Conservation (phyloP, 2,329 filamentous ascomycete genomes). For the Pseudocercospora pini-densiflorae region DNA sequence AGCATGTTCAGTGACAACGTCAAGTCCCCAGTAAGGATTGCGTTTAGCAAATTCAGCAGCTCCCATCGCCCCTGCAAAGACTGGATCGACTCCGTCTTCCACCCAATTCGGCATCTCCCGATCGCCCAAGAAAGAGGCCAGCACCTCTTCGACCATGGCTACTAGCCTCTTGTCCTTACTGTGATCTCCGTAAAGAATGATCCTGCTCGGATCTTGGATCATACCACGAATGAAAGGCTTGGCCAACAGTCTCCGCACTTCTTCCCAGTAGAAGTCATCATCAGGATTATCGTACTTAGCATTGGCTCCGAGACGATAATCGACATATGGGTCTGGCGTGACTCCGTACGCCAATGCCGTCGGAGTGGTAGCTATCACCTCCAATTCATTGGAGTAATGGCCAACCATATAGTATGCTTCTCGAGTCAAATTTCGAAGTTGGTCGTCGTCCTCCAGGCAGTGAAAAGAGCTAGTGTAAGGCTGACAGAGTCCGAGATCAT, state of each 20-base stretch:
- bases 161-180: not conserved
- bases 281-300: not conserved
- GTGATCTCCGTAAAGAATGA: conserved; percentile 13
- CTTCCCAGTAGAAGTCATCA: conserved; percentile 12
- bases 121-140: not conserved
- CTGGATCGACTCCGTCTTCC: conserved; percentile 6
- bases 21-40: conserved; percentile 13
- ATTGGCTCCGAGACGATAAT: not conserved
- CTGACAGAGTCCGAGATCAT: conserved; percentile 9
- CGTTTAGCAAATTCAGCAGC: conserved; percentile 19
- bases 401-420: not conserved
- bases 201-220: conserved; percentile 1
- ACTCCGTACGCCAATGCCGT: not conserved
- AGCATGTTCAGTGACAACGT: not conserved
- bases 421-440: not conserved
- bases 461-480: not conserved
- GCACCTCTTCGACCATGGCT: not conserved
- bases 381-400: not conserved
- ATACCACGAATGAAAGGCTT: not conserved
- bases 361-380: not conserved
- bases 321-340: not conserved
- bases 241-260: conserved; percentile 7
- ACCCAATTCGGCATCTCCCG: conserved; percentile 8
- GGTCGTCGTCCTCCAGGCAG: not conserved
- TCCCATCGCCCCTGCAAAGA: conserved; percentile 14